phyloP scores from a whole-genome alignment of 257 asterid genomes.

The Vinca minor region DNA sequence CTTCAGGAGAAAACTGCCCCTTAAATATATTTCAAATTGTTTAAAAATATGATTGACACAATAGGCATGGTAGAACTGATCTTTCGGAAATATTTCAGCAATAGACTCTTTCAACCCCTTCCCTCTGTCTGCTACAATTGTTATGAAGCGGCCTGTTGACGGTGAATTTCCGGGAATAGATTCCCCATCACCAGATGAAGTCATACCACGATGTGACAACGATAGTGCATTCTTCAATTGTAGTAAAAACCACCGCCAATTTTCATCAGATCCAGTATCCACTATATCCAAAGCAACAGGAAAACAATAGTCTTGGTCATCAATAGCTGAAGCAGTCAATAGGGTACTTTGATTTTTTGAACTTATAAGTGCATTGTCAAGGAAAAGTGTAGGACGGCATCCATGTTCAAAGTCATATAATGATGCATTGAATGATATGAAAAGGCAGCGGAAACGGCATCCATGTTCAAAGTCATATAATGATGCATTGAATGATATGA shows the following conservation, averaged over 20 bases:
- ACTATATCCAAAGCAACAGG: conserved; percentile 93
- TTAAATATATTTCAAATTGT: conserved; percentile 63
- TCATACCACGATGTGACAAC: conserved; percentile 44
- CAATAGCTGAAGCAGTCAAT: conserved; percentile 85
- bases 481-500: too few relatives aligned
- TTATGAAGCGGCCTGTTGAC: conserved; percentile 44
- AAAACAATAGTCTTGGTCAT: conserved; percentile 68
- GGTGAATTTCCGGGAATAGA: conserved; percentile 34
- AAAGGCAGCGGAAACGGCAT: too few relatives aligned
- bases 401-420: conserved; percentile 78
- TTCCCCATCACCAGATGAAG: conserved; percentile 68
- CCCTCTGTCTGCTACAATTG: conserved; percentile 77
- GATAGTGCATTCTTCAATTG: conserved; percentile 74
- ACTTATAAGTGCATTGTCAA: conserved; percentile 68
- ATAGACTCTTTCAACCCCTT: conserved; percentile 72
- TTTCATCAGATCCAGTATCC: conserved; percentile 71
- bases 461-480: too few relatives aligned
- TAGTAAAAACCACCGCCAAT: conserved; percentile 82
- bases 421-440: too few relatives aligned
- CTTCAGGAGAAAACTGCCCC: conserved; percentile 76
- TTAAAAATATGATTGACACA: conserved; percentile 71
- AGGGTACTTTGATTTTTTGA: conserved; percentile 86
- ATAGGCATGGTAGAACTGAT: conserved; percentile 66
- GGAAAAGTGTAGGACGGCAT: conserved; percentile 83
- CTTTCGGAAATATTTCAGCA: conserved; percentile 52